phyloP scores from a whole-genome alignment of 176 grass and related monocot species.

The Phyllostachys edulis region DNA sequence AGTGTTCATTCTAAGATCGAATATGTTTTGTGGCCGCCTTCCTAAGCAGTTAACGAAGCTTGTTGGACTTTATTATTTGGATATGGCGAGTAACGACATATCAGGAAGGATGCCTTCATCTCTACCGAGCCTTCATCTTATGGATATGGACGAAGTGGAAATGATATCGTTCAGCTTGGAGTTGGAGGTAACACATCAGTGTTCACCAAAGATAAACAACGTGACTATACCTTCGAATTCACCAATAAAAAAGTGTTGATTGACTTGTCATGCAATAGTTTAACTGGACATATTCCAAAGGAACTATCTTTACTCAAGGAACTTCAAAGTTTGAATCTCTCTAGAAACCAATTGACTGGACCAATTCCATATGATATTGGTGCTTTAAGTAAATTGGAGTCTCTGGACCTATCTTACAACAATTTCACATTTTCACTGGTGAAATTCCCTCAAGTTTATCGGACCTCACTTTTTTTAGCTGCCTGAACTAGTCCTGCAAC shows the following conservation, averaged over 20 bases:
- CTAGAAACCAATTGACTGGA: slow-evolving; percentile 4
- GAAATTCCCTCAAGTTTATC: no score
- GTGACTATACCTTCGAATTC: background rate
- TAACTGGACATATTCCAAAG: background rate
- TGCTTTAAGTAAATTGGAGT: slow-evolving; percentile 15
- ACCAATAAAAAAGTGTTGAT: background rate
- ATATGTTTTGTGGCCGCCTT: slow-evolving; percentile 38
- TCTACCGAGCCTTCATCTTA: slow-evolving; percentile 11
- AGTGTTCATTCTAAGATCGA: slow-evolving; percentile 23
- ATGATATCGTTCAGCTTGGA: no score
- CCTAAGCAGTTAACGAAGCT: background rate
- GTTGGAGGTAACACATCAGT: no score
- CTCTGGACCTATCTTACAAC: slow-evolving; percentile 25
- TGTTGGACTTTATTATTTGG: background rate
- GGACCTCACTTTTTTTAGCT: no score
- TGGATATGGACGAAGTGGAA: no score
- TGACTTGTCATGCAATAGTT: background rate
- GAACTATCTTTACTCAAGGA: background rate
- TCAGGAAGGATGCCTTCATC: slow-evolving; percentile 26
- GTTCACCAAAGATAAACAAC: background rate
- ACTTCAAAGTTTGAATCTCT: slow-evolving; percentile 29
- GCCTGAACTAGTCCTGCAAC: slow-evolving; percentile 49
- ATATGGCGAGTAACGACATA: slow-evolving; percentile 28
- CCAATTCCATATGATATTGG: slow-evolving; percentile 5
- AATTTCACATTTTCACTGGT: background rate